These are phyloP conservation scores for Torulaspora gathmanii DNA, from an alignment of 805 yeast species.

Conservation along the genomic window DNA sequence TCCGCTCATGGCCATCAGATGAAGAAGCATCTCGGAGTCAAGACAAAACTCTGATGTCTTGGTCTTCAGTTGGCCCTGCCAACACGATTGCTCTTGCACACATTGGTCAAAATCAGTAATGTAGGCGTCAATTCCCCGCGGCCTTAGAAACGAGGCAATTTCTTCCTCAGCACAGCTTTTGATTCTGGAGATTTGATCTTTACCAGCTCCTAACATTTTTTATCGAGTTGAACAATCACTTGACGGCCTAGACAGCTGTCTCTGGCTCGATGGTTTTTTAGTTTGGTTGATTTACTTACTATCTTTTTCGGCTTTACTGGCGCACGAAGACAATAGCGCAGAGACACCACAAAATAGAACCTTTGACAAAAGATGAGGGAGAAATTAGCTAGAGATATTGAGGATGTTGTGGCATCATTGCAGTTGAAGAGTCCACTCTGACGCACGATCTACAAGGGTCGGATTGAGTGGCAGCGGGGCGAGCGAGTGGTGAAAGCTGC, in stretches of 20 bases:
- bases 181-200: background rate
- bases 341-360: background rate
- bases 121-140: background rate
- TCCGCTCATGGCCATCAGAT: slow-evolving; percentile 9
- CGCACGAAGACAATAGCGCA: background rate
- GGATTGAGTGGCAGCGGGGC: too few species aligned
- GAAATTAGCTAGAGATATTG: background rate
- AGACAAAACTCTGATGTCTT: slow-evolving; percentile 8
- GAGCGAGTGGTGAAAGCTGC: too few species aligned
- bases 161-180: slow-evolving; percentile 3
- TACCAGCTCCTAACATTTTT: background rate
- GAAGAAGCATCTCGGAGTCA: slow-evolving; percentile 11
- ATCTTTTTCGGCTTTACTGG: background rate
- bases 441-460: too few species aligned
- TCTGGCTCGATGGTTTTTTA: background rate
- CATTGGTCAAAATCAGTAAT: background rate
- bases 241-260: background rate
- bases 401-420: too few species aligned
- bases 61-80: slow-evolving; percentile 3
- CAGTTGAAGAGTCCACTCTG: too few species aligned
- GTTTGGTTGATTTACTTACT: background rate
- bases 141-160: slow-evolving; percentile 3
- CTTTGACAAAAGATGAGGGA: background rate
- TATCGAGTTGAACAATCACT: background rate
- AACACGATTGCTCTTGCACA: slow-evolving; percentile 2